Conservation (phyloP, 495 filamentous ascomycete genomes). For the Pyrenula massariospora region DNA sequence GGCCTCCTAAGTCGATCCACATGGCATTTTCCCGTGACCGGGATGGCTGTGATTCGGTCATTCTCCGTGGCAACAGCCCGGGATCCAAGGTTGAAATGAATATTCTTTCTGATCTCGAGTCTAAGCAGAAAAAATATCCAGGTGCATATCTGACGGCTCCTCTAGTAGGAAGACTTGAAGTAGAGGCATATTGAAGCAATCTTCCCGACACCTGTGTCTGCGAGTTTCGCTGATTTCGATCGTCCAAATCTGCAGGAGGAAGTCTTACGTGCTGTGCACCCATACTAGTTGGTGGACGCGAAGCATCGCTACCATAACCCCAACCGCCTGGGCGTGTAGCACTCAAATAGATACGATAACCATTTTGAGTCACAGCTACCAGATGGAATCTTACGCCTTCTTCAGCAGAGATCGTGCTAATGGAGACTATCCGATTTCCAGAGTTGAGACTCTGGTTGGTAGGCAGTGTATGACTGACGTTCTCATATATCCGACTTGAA, state of each 20-base stretch:
- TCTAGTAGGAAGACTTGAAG: constrained; percentile 30
- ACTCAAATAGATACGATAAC: constrained; percentile 84
- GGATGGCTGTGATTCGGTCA: constrained; percentile 37
- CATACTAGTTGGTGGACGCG: constrained; percentile 79
- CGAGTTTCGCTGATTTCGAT: constrained; percentile 3
- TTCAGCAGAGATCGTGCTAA: constrained; percentile 67
- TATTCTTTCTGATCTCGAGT: constrained; percentile 50
- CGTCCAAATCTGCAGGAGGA: constrained; percentile 45
- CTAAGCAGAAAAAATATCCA: constrained; percentile 82
- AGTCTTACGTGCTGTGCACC: constrained; percentile 92
- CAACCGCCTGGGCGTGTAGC: constrained; percentile 70
- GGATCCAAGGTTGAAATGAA: constrained; percentile 84
- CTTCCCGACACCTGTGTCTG: constrained; percentile 10
- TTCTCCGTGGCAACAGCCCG: constrained; percentile 54
- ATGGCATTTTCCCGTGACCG: constrained; percentile 58
- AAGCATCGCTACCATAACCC: constrained; percentile 38
- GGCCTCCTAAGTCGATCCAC: constrained; percentile 59
- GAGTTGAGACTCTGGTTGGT: constrained; percentile 53
- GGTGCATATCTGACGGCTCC: constrained; percentile 63
- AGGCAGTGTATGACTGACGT: constrained; percentile 71
- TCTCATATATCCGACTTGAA: constrained; percentile 40
- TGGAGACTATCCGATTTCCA: constrained; percentile 60
- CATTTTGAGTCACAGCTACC: constrained; percentile 80
- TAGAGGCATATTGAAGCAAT: constrained; percentile 14
- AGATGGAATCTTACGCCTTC: constrained; percentile 80